A percentile compares a stretch with the other conserved stretches of the same genome.
phyloP scores from a whole-genome alignment of 2,329 filamentous ascomycete species.

The Cytospora schulzeri region DNA sequence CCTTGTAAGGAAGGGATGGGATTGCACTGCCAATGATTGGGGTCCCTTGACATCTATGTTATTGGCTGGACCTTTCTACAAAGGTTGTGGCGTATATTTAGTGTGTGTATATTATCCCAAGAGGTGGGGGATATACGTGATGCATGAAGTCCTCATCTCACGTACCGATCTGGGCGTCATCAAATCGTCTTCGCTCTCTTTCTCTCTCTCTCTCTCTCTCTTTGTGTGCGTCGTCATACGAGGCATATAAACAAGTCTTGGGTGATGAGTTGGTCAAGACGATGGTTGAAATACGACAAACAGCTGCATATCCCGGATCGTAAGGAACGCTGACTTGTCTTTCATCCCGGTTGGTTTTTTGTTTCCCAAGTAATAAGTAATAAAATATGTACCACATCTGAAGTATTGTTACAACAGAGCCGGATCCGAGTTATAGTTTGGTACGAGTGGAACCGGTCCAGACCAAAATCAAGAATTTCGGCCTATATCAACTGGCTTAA shows the following conservation, averaged over 20 bases:
- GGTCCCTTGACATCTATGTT: too few relatives aligned
- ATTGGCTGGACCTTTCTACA: not conserved
- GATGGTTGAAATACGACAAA: not conserved
- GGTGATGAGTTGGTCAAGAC: not conserved
- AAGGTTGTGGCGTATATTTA: not conserved
- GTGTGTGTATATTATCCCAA: too few relatives aligned
- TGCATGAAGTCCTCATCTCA: not conserved
- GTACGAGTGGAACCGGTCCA: conserved; percentile 12
- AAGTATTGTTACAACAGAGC: too few relatives aligned
- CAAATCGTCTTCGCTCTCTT: not conserved
- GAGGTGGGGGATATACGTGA: not conserved
- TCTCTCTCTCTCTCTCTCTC: too few relatives aligned
- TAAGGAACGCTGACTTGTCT: too few relatives aligned
- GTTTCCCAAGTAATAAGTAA: too few relatives aligned
- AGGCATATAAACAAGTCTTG: not conserved
- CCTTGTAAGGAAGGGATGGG: too few relatives aligned
- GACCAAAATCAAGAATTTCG: conserved; percentile 14
- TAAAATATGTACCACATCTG: too few relatives aligned
- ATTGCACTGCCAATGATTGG: too few relatives aligned
- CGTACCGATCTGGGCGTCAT: not conserved
- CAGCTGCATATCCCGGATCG: too few relatives aligned
- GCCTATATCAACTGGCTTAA: conserved; percentile 1
- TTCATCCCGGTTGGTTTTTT: too few relatives aligned
- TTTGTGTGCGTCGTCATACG: not conserved
- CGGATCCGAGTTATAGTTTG: not conserved